A percentile compares a stretch with the other conserved stretches of the same genome.
These are phyloP conservation scores for Phlyctochytrium bullatum DNA, from an alignment of 192 early-diverging fungal species.

Conservation along the genomic window DNA sequence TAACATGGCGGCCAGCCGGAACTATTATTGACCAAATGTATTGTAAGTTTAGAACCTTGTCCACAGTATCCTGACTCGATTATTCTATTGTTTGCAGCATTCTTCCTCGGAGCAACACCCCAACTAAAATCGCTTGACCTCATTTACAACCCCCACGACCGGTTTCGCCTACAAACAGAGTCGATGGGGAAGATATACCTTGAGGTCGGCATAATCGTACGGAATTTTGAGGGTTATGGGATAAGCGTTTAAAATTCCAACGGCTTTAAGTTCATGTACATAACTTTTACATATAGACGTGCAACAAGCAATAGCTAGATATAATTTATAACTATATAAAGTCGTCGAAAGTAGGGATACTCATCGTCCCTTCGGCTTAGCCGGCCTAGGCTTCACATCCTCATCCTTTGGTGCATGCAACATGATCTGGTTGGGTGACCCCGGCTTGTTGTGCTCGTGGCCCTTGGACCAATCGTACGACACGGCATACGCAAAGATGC, in stretches of 20 bases:
- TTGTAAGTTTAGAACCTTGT: slow-evolving; percentile 24
- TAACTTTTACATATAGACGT: neutral
- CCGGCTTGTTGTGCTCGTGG: slow-evolving; percentile 61
- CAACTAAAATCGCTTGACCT: slow-evolving; percentile 46
- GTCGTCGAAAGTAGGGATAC: neutral
- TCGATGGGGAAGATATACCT: slow-evolving; percentile 58
- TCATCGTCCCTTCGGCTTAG: slow-evolving; percentile 42
- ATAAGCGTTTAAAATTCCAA: slow-evolving; percentile 32
- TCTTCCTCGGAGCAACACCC: slow-evolving; percentile 48
- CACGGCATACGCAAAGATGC: slow-evolving; percentile 87
- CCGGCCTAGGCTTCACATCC: slow-evolving; percentile 76
- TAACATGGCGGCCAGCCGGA: slow-evolving; percentile 52
- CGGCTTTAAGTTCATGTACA: neutral
- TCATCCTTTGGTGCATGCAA: slow-evolving; percentile 74
- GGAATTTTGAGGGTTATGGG: slow-evolving; percentile 50
- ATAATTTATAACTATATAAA: neutral
- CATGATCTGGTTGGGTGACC: slow-evolving; percentile 70
- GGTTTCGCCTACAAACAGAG: slow-evolving; percentile 47
- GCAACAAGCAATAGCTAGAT: neutral
- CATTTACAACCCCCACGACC: slow-evolving; percentile 46
- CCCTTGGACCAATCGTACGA: slow-evolving; percentile 73
- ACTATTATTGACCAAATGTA: slow-evolving; percentile 43
- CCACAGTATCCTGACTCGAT: neutral
- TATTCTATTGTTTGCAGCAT: slow-evolving; percentile 27
- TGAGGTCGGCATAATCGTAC: slow-evolving; percentile 37